Percentiles rank a stretch among this genome's conserved stretches.
Evolutionary conservation across 768 basidiomycete species (phyloP).

Genomic region (Pleurotus eryngii): DNA sequence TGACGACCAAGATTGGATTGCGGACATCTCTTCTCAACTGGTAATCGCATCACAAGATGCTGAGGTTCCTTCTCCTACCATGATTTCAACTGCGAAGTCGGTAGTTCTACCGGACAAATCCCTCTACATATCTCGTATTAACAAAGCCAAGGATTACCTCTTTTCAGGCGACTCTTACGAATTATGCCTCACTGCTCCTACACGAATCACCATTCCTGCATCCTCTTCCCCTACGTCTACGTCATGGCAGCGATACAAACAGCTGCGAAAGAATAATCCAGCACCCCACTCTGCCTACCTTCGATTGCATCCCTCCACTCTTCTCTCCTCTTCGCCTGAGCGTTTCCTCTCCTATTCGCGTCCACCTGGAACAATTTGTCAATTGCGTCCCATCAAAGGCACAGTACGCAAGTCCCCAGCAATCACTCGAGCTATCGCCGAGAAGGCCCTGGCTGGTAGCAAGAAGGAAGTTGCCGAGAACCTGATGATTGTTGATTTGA

Average conservation of each 20-base stretch:
- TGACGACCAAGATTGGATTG: constrained; percentile 60
- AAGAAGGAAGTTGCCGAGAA: constrained; percentile 95
- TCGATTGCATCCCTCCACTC: constrained; percentile 69
- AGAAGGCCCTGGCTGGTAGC: constrained; percentile 58
- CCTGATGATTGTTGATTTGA: constrained; percentile 96
- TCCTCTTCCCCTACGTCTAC: constrained; percentile 33
- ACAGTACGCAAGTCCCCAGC: constrained; percentile 73
- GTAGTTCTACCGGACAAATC: constrained; percentile 55
- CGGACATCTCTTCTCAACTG: constrained; percentile 34
- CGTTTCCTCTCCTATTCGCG: constrained; percentile 83
- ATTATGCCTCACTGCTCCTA: constrained; percentile 81
- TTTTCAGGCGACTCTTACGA: constrained; percentile 90
- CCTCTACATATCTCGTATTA: constrained; percentile 66
- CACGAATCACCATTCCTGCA: constrained; percentile 47
- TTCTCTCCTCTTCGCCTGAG: constrained; percentile 89
- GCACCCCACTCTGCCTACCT: constrained; percentile 86
- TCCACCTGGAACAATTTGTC: constrained; percentile 60
- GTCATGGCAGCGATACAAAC: constrained; percentile 75
- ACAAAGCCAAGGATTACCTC: constrained; percentile 68
- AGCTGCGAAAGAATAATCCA: constrained; percentile 73
- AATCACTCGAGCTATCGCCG: constrained; percentile 63
- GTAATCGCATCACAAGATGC: constrained; percentile 12
- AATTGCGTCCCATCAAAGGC: constrained; percentile 94
- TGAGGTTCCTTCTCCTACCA: constrained; percentile 2
- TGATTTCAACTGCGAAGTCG: constrained; percentile 5